Base-by-base conservation (phyloP, 371 early-diverging fungal genomes). In the Phascolomyces articulosus region DNA sequence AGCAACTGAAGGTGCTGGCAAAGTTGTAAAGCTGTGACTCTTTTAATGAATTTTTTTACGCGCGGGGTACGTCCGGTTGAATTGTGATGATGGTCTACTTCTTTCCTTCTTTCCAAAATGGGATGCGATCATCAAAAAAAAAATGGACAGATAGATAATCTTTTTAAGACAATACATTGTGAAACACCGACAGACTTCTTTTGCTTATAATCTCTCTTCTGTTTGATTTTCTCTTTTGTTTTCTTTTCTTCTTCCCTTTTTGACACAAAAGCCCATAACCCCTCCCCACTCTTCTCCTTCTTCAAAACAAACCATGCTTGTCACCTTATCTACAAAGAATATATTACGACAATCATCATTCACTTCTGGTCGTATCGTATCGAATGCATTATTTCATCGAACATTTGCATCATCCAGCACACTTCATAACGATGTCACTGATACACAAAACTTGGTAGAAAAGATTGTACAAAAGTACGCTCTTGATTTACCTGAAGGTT, bases 391-490 rank as follows among this genome's bases (percentile, higher is more conserved):
- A 11, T 55, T 34, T 21, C 60, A 61, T 41, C 55, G 71, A 28
- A 40, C 59, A 26, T 68, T 63, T 56, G 72, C 72, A n/a, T 40
- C 63, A 26, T 28, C 62, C 7, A 71, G 71, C 1, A 66, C 58
- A 9, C 6, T 34, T 11, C 6, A 34, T 34, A 34, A 11, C 2
- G 73, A 74, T 48, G 63, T 69, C n/a, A 69, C 72, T 4, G 78
- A 79, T 26, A 75, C 85, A 18, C 96, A 96, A 73, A 96, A 91
- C 63, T 77, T 95, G 74, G 87, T 98, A 38, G 97, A 96, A 75
- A 94, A 95, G 78, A 95, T 96, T 64, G 95, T 91, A 15, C 96
- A 96, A 76, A 87, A 89, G 55, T 95, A 95, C 70, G 91, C 95
- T 16, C 82, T 94, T 23, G 91, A 90, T 60, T 71, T 91, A 20